Percentiles rank a stretch among this genome's conserved stretches.
phyloP scores from a whole-genome alignment of 2,329 filamentous ascomycete species.

The Xylaria sp. region DNA sequence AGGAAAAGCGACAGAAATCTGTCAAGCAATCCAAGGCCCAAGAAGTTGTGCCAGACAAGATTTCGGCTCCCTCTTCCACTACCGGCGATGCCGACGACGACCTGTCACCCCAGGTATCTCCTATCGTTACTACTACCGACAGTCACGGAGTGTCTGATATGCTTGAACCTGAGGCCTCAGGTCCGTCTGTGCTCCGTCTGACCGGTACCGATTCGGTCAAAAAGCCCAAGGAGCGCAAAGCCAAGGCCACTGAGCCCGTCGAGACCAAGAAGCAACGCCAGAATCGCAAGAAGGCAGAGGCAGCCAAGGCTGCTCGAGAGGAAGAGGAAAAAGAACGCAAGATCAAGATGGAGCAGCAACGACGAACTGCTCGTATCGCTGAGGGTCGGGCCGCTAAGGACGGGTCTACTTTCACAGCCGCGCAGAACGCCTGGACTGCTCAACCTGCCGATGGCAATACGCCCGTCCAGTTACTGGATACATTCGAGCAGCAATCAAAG shows the following conservation, averaged over 20 bases:
- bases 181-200: conserved; percentile 81
- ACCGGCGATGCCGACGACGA: conserved; percentile 85
- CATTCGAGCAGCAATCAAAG: conserved; percentile 60
- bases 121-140: conserved; percentile 66
- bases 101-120: conserved; percentile 75
- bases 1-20: conserved; percentile 74
- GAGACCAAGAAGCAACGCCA: conserved; percentile 97
- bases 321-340: conserved; percentile 84
- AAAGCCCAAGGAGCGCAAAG: conserved; percentile 71
- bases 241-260: conserved; percentile 71
- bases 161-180: conserved; percentile 78
- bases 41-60: conserved; percentile 61
- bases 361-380: conserved; percentile 81
- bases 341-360: conserved; percentile 81
- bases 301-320: conserved; percentile 77
- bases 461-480: conserved; percentile 66
- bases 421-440: conserved; percentile 55
- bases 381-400: conserved; percentile 88
- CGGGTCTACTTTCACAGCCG: conserved; percentile 70
- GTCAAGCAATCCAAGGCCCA: conserved; percentile 75
- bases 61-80: conserved; percentile 74
- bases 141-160: conserved; percentile 86
- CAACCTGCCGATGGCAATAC: conserved; percentile 54
- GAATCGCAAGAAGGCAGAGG: conserved; percentile 88
- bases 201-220: conserved; percentile 73